Evolutionary conservation across 345 rosid species (phyloP).

Genomic region (Bruguiera gymnorhiza): DNA sequence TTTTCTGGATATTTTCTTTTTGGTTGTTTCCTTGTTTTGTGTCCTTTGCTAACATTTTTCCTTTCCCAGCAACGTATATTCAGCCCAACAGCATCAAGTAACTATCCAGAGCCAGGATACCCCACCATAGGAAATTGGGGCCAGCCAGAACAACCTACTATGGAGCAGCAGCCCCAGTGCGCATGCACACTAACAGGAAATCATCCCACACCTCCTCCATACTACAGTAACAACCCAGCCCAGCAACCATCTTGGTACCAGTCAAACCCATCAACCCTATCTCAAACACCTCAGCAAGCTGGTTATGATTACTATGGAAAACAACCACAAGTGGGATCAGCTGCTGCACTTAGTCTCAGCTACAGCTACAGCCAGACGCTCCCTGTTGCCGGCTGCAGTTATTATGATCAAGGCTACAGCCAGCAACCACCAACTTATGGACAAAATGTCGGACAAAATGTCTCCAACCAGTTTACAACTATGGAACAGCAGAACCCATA

Average conservation of each 20-base stretch:
- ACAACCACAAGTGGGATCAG: constrained; percentile 18
- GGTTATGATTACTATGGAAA: constrained; percentile 27
- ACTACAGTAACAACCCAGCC: constrained; percentile 11
- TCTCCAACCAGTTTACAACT: constrained; percentile 10
- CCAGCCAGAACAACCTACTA: constrained; percentile 15
- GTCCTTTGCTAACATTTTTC: neutral
- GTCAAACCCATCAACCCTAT: constrained; percentile 12
- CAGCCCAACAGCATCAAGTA: constrained; percentile 3
- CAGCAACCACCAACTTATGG: constrained; percentile 19
- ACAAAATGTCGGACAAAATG: constrained; percentile 8
- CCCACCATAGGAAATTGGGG: constrained; percentile 13
- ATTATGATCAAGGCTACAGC: constrained; percentile 9
- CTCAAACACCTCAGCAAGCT: constrained; percentile 19
- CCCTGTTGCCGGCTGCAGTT: neutral
- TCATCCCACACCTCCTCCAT: constrained; percentile 10
- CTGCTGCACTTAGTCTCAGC: constrained; percentile 13
- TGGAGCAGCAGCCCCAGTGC: constrained; percentile 22
- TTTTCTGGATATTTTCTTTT: neutral
- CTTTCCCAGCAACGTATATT: constrained; percentile 19
- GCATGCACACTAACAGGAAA: constrained; percentile 16
- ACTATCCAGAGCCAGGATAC: constrained; percentile 14
- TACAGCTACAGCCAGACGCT: constrained; percentile 14
- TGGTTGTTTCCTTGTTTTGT: neutral
- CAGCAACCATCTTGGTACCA: constrained; percentile 24
- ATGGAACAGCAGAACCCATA: constrained; percentile 17